Percentiles rank a stretch among this genome's conserved stretches.
These are phyloP conservation scores for Vitis rotundifolia DNA, from an alignment of 164 flowering plant genomes.

Conservation along the genomic window DNA sequence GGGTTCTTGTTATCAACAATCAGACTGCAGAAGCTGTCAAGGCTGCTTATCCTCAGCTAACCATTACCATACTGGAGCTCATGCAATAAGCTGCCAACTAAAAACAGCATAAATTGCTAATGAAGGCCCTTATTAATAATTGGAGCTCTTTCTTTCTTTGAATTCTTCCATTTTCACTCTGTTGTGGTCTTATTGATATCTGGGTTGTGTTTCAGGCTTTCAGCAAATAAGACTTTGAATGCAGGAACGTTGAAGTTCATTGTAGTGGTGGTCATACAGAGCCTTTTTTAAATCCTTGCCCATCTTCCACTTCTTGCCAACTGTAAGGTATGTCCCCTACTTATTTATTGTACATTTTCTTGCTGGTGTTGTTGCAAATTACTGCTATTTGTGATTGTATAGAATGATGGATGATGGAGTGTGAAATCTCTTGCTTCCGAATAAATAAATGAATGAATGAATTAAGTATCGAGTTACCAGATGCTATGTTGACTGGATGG, in stretches of 20 bases:
- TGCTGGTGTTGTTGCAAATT: neutral
- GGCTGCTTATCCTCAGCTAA: slow-evolving; percentile 25
- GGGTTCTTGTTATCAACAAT: too few species aligned
- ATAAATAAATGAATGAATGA: neutral
- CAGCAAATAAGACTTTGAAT: slow-evolving; percentile 21
- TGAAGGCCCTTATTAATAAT: slow-evolving; percentile 21
- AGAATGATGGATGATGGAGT: neutral
- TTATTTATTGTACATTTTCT: neutral
- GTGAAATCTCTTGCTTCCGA: neutral
- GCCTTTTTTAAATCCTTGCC: slow-evolving; percentile 18
- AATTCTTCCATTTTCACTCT: neutral
- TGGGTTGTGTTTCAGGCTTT: neutral
- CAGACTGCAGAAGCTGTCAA: too few species aligned
- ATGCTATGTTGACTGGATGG: too few species aligned
- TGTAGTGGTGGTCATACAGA: slow-evolving; percentile 21
- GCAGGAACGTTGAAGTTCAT: slow-evolving; percentile 20
- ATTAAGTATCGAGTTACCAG: too few species aligned
- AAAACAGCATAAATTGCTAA: slow-evolving; percentile 38
- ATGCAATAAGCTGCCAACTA: slow-evolving; percentile 1
- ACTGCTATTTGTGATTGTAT: neutral
- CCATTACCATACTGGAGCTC: slow-evolving; percentile 27
- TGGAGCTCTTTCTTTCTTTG: neutral
- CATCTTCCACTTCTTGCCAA: slow-evolving; percentile 21
- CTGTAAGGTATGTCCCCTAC: slow-evolving; percentile 19
- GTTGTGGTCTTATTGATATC: neutral